These are phyloP conservation scores for Zizania latifolia DNA, from an alignment of 176 grass and related monocot genomes.

Conservation along the genomic window DNA sequence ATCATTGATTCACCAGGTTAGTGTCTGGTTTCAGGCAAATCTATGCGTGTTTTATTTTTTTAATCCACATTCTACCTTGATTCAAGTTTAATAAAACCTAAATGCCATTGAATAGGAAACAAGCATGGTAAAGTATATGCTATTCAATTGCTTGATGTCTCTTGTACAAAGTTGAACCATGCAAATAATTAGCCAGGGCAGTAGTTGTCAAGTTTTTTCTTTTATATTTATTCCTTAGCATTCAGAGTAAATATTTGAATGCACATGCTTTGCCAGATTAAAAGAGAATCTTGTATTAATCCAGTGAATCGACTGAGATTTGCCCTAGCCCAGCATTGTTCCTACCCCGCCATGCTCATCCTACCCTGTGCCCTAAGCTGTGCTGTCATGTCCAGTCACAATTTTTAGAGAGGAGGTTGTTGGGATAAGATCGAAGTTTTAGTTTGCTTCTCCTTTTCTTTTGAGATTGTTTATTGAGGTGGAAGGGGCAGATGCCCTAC, in stretches of 20 bases:
- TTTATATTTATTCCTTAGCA: too few species aligned
- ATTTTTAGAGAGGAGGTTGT: not conserved
- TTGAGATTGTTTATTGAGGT: too few species aligned
- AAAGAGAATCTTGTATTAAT: not conserved
- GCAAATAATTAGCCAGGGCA: not conserved
- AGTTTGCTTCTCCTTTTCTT: not conserved
- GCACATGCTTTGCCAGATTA: not conserved
- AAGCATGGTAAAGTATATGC: not conserved
- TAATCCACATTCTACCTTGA: not conserved
- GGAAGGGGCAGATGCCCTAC: too few species aligned
- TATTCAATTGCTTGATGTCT: not conserved
- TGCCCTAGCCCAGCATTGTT: not conserved
- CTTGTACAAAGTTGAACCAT: not conserved
- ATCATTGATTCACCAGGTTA: not conserved
- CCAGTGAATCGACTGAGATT: not conserved
- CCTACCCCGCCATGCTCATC: not conserved
- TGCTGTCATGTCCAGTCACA: not conserved
- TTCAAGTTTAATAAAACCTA: not conserved
- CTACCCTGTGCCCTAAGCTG: not conserved
- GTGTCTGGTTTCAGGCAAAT: not conserved
- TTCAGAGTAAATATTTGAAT: not conserved
- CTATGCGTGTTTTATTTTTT: not conserved
- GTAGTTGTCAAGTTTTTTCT: not conserved
- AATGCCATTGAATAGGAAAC: not conserved
- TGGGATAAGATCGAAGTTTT: not conserved